phyloP scores from a whole-genome alignment of 345 rosid species.

The Raphanus raphanistrum region DNA sequence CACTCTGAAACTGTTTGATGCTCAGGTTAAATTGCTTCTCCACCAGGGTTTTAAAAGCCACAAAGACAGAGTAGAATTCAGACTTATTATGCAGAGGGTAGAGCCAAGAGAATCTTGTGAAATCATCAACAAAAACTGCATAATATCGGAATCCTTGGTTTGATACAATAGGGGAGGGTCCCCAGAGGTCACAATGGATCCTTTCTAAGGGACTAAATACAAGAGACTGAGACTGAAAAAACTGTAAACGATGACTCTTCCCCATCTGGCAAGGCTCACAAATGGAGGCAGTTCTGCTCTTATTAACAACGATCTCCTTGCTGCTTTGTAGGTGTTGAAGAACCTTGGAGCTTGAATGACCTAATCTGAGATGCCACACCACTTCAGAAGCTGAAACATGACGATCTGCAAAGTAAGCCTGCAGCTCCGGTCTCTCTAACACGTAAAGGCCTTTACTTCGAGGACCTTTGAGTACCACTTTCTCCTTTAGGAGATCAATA shows the following conservation, averaged over 20 bases:
- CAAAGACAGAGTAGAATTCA: not conserved
- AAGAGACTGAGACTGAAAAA: not conserved
- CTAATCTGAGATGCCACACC: not conserved
- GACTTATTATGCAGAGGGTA: not conserved
- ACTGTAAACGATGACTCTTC: not conserved
- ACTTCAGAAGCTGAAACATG: not conserved
- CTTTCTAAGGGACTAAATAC: not conserved
- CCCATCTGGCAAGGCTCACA: not conserved
- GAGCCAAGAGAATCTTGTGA: not conserved
- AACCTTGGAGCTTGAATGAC: not conserved
- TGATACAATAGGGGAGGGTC: not conserved
- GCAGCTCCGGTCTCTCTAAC: not conserved
- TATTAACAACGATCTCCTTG: not conserved
- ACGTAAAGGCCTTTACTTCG: not conserved
- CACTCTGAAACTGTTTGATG: not conserved
- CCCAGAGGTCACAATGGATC: not conserved
- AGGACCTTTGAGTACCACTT: not conserved
- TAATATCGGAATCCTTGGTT: not conserved
- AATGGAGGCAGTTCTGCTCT: not conserved
- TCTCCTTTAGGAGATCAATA: not conserved
- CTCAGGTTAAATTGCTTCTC: not conserved
- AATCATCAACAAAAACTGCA: not conserved
- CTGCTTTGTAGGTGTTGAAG: not conserved
- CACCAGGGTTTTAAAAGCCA: not conserved
- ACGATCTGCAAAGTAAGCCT: not conserved